A percentile compares a stretch with the other conserved stretches of the same genome.
phyloP scores from a whole-genome alignment of 1,139 yeast species.

The Taiozyma onychis region DNA sequence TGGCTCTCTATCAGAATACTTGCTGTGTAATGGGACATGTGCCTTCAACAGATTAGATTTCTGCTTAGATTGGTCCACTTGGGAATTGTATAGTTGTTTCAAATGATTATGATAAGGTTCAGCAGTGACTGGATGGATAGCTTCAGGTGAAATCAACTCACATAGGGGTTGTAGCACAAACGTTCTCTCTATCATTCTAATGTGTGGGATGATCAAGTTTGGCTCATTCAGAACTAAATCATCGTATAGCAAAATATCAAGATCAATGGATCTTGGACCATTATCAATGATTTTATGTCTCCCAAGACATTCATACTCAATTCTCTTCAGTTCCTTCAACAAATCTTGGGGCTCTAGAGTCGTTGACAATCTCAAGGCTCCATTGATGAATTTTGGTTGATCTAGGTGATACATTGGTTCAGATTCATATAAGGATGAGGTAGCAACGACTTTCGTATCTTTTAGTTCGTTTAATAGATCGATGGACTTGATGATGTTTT shows the following conservation, averaged over 20 bases:
- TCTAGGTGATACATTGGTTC: slow-evolving; percentile 88
- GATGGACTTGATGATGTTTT: slow-evolving; percentile 56
- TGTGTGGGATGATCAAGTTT: slow-evolving; percentile 75
- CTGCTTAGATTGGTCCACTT: slow-evolving; percentile 28
- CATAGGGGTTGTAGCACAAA: slow-evolving; percentile 88
- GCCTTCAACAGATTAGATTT: slow-evolving; percentile 41
- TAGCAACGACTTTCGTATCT: slow-evolving; percentile 45
- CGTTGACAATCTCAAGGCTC: slow-evolving; percentile 63
- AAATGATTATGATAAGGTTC: slow-evolving; percentile 71
- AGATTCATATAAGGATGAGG: slow-evolving; percentile 80
- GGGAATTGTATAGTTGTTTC: slow-evolving; percentile 43
- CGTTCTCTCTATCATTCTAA: slow-evolving; percentile 79
- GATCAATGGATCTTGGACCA: slow-evolving; percentile 88
- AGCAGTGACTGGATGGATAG: slow-evolving; percentile 75
- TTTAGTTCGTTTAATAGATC: slow-evolving; percentile 36
- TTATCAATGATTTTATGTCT: slow-evolving; percentile 77
- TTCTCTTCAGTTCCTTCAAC: slow-evolving; percentile 55
- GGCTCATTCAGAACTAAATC: slow-evolving; percentile 39
- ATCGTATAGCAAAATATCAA: slow-evolving; percentile 70
- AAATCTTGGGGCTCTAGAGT: slow-evolving; percentile 57
- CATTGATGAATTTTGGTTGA: slow-evolving; percentile 81
- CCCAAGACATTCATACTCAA: slow-evolving; percentile 68
- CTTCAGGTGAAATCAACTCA: slow-evolving; percentile 64
- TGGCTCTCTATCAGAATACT: slow-evolving; percentile 12
- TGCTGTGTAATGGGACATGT: slow-evolving; percentile 39